A percentile compares a stretch with the other conserved stretches of the same genome.
phyloP scores from a whole-genome alignment of 148 eudicot species.

The Dianthus caryophyllus region DNA sequence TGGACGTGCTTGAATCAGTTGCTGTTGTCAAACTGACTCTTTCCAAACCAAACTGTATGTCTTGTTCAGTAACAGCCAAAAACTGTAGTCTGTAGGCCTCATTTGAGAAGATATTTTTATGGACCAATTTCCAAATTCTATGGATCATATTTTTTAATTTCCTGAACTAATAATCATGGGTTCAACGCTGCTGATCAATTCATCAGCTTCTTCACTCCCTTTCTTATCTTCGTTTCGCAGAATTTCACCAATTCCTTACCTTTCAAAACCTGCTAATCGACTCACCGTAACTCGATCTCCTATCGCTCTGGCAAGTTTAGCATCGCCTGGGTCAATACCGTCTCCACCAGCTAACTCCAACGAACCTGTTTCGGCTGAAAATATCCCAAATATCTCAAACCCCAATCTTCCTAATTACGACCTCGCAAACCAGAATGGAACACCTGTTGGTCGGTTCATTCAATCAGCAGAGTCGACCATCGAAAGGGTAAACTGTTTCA shows the following conservation, averaged over 20 bases:
- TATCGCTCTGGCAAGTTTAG: conserved; percentile 20
- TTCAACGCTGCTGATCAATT: conserved; percentile 8
- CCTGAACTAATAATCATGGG: conserved; percentile 4
- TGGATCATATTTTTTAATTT: background rate
- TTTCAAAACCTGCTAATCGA: conserved; percentile 11
- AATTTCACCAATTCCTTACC: background rate
- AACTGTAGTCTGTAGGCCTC: conserved; percentile 16
- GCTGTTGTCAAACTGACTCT: background rate
- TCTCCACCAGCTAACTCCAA: conserved; percentile 12
- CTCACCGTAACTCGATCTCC: background rate
- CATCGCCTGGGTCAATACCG: conserved; percentile 33
- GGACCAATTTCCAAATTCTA: no score
- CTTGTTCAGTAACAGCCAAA: conserved; percentile 12
- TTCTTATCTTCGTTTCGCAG: conserved; percentile 23
- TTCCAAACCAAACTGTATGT: background rate
- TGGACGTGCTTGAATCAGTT: background rate
- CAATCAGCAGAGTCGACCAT: conserved; percentile 57
- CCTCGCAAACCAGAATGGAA: conserved; percentile 32
- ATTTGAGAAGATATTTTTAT: background rate
- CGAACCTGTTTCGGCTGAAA: conserved; percentile 13
- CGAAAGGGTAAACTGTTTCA: conserved; percentile 52
- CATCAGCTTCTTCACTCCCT: background rate
- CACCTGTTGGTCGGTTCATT: conserved; percentile 28
- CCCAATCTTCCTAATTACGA: conserved; percentile 17
- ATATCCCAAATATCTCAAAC: conserved; percentile 21